Evolutionary conservation across 495 filamentous ascomycete genomes (phyloP), one percentile per base, ranked within the genome.

Genomic region (Trichoderma reesei): DNA sequence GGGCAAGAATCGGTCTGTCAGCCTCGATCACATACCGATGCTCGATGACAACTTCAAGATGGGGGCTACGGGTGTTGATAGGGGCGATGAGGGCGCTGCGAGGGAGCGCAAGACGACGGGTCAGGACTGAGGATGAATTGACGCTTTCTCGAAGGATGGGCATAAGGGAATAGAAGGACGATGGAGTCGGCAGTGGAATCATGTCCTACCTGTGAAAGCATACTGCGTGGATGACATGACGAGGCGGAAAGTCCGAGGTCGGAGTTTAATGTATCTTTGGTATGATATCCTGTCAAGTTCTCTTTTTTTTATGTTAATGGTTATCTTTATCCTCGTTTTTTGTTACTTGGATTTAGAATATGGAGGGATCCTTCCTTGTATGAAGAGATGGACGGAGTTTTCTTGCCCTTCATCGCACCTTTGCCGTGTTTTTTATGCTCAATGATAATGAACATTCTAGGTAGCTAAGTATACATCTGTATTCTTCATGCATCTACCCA

Each of bases 21-120:
- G 79, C 41, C 68, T 86, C 5, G 83, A 86, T 65, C 72, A 79
- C 31, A 85, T 86, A 64, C 82, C 84, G 1, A 68, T 85, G 54
- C 68, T 87, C 46, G 80, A 74, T 59, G 79, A 82, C 2, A 75
- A 81, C 6, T 70, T 68, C 7, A 68, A 68, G 31, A 65, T 67
- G n/a, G 36, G 63, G 2, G 69, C 73, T 9, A 79, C 76, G 5
- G 81, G 81, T 7, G 65, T 75, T 26, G 79, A 83, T 59, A 72
- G 71, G 4, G 72, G 69, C 4, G 70, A 74, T 31, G 74, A 74
- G 61, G 75, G 78, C 67, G 69, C 76, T 9, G 72, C 74, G 9
- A 74, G 73, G 65, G 78, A 77, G 67, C 71, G 78, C 62, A 83
- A 75, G 26, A 2, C 31, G 10, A n/a, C 26, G 26, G 26, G 26